Base-by-base conservation (phyloP, 306 rosid genomes). In the Elaeagnus macrophylla region DNA sequence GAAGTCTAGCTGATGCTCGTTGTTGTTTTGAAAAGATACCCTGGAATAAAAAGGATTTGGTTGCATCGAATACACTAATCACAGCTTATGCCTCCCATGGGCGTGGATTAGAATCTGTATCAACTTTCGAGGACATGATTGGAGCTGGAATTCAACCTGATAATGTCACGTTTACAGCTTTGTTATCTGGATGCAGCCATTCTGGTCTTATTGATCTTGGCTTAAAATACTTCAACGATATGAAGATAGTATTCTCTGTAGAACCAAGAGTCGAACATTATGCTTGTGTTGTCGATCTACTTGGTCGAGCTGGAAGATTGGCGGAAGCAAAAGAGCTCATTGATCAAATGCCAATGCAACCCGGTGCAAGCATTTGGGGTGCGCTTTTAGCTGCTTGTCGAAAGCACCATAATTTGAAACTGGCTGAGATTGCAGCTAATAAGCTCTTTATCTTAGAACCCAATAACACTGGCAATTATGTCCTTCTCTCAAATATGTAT, bases 151-250 rank as follows among this genome's bases (percentile, higher is more conserved):
- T 61, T 45, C 61, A 25, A 53, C 73, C 73, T 12, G 73, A 68
- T 48, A 19, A 15, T 3, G 48, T 60, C 45, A 60, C 73, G 14
- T 68, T 68, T 37, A 54, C 53, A 5, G 73, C 61, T 6, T 48
- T 68, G 62, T 17, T 68, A 25, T 68, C 73, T 8, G 73, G 73
- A 35, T 68, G 73, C 50, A 68, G 73, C 43, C 73, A 68, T 36
- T 68, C 67, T 0, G 73, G 73, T 6, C 67, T 60, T 15, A 57
- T 54, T 36, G 67, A 68, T 25, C 39, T 12, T 15, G 73, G 73
- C 44, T 47, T 60, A 3, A 68, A 60, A 2, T 61, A 53, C 67
- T 60, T 60, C 20, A 8, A 54, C 36, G 3, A 0, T 11, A 68
- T 68, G 67, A 18, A 48, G 52, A 53, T 14, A 5, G 18, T 14